Evolutionary conservation across 2,329 filamentous ascomycete species (phyloP).

Genomic region (Pyricularia grisea): DNA sequence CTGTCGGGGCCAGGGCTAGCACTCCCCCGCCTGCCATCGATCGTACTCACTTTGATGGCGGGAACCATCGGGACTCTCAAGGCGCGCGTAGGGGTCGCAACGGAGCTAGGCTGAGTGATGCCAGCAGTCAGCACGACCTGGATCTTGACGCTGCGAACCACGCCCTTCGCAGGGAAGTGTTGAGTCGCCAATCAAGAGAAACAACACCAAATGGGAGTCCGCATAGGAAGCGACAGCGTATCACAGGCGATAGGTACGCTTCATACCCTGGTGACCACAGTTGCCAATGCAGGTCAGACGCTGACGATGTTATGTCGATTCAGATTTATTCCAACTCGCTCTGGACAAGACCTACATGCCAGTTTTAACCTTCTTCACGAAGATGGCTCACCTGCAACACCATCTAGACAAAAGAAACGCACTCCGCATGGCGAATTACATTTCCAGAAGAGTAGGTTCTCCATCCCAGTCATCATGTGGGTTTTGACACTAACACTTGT

Average conservation of each 20-base stretch:
- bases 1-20: conserved; percentile 24
- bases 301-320: neutral
- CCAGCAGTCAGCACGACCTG: conserved; percentile 24
- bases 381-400: conserved; percentile 85
- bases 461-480: neutral
- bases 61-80: conserved; percentile 25
- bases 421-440: conserved; percentile 84
- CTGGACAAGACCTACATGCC: conserved; percentile 86
- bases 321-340: conserved; percentile 91
- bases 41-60: conserved; percentile 31
- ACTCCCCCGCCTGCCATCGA: conserved; percentile 34
- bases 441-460: conserved; percentile 77
- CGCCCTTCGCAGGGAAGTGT: conserved; percentile 42
- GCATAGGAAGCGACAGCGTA: conserved; percentile 48
- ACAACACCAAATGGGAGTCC: conserved; percentile 45
- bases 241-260: conserved; percentile 52
- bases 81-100: conserved; percentile 23
- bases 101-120: conserved; percentile 24
- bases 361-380: conserved; percentile 90
- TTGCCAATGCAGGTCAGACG: neutral
- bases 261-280: too few species aligned
- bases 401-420: conserved; percentile 75
- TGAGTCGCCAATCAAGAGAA: conserved; percentile 36
- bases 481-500: neutral
- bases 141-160: conserved; percentile 41